Evolutionary conservation across 2,329 filamentous ascomycete genomes (phyloP).

Genomic region (Triangularia setosa): DNA sequence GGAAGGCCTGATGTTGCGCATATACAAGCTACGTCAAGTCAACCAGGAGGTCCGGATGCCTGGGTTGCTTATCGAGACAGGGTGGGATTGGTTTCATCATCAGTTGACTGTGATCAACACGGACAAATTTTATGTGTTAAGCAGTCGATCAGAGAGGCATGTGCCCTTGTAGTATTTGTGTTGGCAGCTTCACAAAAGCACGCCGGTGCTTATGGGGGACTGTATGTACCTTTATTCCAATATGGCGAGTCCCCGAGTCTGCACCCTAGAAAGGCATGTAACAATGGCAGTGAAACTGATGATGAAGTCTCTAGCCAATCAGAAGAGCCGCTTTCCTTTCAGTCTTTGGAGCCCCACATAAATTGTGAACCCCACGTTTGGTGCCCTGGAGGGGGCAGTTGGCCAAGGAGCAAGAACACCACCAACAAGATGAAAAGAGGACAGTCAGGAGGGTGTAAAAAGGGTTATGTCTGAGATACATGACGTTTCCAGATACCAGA

Average conservation of each 20-base stretch:
- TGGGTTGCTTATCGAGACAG: neutral
- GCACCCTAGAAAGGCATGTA: neutral
- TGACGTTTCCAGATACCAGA: neutral
- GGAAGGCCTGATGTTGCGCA: neutral
- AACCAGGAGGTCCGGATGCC: neutral
- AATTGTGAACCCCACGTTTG: neutral
- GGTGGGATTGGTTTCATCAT: neutral
- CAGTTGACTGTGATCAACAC: neutral
- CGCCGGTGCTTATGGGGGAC: neutral
- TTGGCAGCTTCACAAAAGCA: neutral
- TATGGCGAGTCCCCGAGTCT: neutral
- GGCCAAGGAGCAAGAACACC: neutral
- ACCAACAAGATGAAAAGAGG: neutral
- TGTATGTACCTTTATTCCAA: neutral
- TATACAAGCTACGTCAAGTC: neutral
- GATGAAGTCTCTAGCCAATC: neutral
- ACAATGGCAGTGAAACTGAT: neutral
- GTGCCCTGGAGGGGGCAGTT: neutral
- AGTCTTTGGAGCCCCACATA: neutral
- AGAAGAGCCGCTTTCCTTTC: neutral
- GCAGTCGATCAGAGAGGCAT: neutral
- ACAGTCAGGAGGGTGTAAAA: neutral
- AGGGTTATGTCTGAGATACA: neutral
- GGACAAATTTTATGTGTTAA: neutral
- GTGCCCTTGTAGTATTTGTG: neutral